Percentiles rank a stretch among this genome's conserved stretches.
Evolutionary conservation across 495 filamentous ascomycete species (phyloP).

Genomic region (Hypoxylon crocopeplum): DNA sequence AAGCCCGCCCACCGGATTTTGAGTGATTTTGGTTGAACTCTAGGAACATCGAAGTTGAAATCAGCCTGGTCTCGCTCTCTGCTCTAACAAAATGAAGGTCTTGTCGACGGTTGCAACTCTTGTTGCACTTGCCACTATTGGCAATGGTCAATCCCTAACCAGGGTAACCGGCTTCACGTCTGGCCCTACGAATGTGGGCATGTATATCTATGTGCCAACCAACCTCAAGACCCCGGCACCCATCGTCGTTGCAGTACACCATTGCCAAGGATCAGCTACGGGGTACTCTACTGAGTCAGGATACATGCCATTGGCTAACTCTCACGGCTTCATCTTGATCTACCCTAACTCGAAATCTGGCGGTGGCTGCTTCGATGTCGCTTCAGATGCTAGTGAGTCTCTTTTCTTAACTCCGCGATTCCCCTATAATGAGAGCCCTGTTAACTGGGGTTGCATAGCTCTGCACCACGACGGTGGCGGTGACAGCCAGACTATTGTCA

Average conservation of each 20-base stretch:
- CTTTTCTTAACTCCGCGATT: background rate
- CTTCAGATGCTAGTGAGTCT: conserved; percentile 39
- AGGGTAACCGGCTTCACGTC: conserved; percentile 52
- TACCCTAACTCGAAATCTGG: conserved; percentile 48
- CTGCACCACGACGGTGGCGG: conserved; percentile 63
- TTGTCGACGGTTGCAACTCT: conserved; percentile 43
- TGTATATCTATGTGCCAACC: conserved; percentile 64
- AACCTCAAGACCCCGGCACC: conserved; percentile 57
- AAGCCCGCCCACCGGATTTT: conserved; percentile 12
- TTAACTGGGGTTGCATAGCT: conserved; percentile 27
- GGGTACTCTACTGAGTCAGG: conserved; percentile 56
- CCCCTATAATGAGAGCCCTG: background rate
- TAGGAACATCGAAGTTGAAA: conserved; percentile 5
- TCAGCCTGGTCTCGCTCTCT: background rate
- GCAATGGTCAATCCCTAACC: conserved; percentile 41
- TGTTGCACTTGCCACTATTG: conserved; percentile 36
- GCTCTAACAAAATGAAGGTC: conserved; percentile 45
- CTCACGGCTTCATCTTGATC: conserved; percentile 37
- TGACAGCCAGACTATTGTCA: conserved; percentile 63
- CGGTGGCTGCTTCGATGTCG: conserved; percentile 44
- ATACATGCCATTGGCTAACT: conserved; percentile 44
- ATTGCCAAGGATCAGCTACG: conserved; percentile 59
- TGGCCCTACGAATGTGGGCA: conserved; percentile 53
- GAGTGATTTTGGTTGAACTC: background rate
- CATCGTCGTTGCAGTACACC: conserved; percentile 64